A percentile compares a stretch with the other conserved stretches of the same genome.
Conservation (phyloP, 2,329 filamentous ascomycete genomes). For the Allantophomopsis lycopodina region DNA sequence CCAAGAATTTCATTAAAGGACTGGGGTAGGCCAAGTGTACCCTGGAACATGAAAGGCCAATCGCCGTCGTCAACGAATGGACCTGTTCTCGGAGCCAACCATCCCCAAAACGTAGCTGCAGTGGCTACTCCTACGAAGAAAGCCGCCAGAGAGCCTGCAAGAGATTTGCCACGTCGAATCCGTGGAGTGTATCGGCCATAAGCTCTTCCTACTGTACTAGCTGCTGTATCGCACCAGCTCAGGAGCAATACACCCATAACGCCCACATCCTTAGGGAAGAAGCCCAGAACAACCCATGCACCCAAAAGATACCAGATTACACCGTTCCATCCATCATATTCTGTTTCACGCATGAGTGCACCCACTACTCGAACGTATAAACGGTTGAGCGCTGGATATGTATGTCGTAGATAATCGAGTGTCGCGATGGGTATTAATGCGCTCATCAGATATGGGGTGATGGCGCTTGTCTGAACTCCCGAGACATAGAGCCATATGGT, state of each 20-base stretch:
- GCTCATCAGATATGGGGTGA: constrained; percentile 73
- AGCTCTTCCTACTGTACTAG: constrained; percentile 81
- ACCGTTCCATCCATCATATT: constrained; percentile 88
- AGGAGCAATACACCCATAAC: constrained; percentile 82
- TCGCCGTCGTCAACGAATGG: constrained; percentile 55
- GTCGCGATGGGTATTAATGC: constrained; percentile 73
- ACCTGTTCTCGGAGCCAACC: constrained; percentile 56
- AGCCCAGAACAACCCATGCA: constrained; percentile 71
- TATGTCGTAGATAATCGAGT: constrained; percentile 72
- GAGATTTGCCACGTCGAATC: constrained; percentile 75
- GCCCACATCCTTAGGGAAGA: constrained; percentile 86
- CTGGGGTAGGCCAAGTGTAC: constrained; percentile 56
- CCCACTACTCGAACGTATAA: constrained; percentile 77
- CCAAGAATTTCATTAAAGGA: constrained; percentile 45
- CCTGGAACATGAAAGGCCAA: constrained; percentile 70
- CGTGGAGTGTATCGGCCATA: constrained; percentile 83
- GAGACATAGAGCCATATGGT: constrained; percentile 74
- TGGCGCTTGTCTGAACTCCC: constrained; percentile 61
- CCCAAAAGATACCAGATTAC: constrained; percentile 95
- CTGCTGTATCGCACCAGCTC: constrained; percentile 96
- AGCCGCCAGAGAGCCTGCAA: constrained; percentile 79
- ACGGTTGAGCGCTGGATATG: constrained; percentile 67
- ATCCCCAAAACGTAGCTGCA: constrained; percentile 79
- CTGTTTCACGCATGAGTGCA: constrained; percentile 91
- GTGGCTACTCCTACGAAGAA: constrained; percentile 72